Base-by-base conservation (phyloP, 2,329 filamentous ascomycete genomes). In the Botrytis aclada region DNA sequence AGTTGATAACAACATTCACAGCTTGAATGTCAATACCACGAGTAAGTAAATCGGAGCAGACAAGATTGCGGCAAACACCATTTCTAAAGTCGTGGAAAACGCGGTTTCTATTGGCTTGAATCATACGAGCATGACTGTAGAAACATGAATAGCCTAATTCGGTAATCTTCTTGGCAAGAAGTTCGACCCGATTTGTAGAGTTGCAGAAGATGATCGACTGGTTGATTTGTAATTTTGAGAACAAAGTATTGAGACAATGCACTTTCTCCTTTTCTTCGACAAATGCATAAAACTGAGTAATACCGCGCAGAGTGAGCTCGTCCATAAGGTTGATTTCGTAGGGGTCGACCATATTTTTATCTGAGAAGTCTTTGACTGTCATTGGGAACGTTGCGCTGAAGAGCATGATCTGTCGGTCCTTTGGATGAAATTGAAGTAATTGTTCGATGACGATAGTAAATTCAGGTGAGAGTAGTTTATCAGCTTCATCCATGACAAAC, bases 201-300 rank as follows among this genome's bases (percentile, higher is more conserved):
- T 99, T 99, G 85, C 96, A 99, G 86, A 99, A 99, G 82, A 99
- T 99, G 85, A 99, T 99, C 75, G 97, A 99, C 86, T 99, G 96
- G 85, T 99, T 99, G 85, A 99, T 99, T 84, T 99, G 95, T 25
- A 99, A 90, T 84, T 98, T 97, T 78, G 95, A 98, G 86, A 99
- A 99, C 76, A 99, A 91, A 0, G 96, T 99, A 86, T 99, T 99
- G 77, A 99, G 85, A 83, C 96, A 99, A 85, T 99, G 97, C 32
- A 99, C 96, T 85, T 99, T 99, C 82, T 98, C 94, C 85, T 98
- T 98, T 85, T 99, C 96, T 83, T 99, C 96, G 70, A 99, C 97
- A 78, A 98, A 99, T 60, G 96, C 96, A 81, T 99, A 99, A 85
- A 98, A 99, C 82, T 99, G 96, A 0, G 96, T 99, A 81, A 99